Conservation (phyloP, 148 eudicot species). For the Rhododendron ferrugineum region DNA sequence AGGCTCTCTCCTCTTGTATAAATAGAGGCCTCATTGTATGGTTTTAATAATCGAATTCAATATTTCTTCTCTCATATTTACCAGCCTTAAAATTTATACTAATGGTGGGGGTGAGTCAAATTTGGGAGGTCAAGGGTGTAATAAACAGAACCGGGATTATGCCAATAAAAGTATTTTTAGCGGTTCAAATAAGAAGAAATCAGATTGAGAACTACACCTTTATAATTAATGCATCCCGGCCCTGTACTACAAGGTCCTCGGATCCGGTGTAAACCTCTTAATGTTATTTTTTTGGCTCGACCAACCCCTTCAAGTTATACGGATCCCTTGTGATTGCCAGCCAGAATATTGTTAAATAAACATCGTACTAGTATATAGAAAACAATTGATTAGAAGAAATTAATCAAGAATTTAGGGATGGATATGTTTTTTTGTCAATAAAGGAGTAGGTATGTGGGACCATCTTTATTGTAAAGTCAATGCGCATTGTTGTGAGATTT, state of each 20-base stretch:
- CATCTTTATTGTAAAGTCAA: slow-evolving; percentile 1
- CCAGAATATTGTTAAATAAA: neutral
- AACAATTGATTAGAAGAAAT: neutral
- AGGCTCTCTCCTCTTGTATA: too few relatives aligned
- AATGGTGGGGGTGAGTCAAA: too few relatives aligned
- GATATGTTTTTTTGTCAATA: neutral
- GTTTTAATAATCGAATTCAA: too few relatives aligned
- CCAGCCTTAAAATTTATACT: neutral
- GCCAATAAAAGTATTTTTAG: neutral
- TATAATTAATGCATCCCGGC: too few relatives aligned
- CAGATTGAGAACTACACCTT: neutral
- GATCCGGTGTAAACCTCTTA: too few relatives aligned
- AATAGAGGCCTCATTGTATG: too few relatives aligned
- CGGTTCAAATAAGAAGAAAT: too few relatives aligned
- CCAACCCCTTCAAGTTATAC: neutral
- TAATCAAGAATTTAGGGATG: neutral
- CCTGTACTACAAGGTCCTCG: too few relatives aligned
- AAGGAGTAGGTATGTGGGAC: slow-evolving; percentile 22
- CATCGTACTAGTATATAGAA: too few relatives aligned
- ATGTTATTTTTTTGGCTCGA: neutral
- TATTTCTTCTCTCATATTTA: too few relatives aligned
- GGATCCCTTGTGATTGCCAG: neutral
- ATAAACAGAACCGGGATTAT: too few relatives aligned
- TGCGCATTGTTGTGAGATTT: slow-evolving; percentile 6
- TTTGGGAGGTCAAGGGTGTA: neutral